Percentiles rank a stretch among this genome's conserved stretches.
Conservation (phyloP, 2,329 filamentous ascomycete species). For the Aspergillus transmontanensis region DNA sequence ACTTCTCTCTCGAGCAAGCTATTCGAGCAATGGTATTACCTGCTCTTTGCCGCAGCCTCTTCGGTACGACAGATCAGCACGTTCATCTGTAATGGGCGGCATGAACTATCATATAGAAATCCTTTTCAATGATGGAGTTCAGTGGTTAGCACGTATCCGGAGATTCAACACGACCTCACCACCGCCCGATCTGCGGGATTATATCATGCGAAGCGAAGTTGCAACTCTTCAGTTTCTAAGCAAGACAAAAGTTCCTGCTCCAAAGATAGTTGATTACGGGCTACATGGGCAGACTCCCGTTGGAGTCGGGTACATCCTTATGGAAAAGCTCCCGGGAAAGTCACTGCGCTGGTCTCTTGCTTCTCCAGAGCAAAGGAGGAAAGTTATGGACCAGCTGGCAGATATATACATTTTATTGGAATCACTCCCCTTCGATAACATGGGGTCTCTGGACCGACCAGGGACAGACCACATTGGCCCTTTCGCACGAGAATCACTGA, state of each 20-base stretch:
- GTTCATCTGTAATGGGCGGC: conserved; percentile 46
- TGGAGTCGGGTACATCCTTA: conserved; percentile 46
- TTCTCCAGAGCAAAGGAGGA: conserved; percentile 36
- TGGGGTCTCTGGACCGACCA: conserved; percentile 39
- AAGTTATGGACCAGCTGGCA: conserved; percentile 42
- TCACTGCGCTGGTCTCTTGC: conserved; percentile 41
- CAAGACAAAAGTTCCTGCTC: conserved; percentile 39
- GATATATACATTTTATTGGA: conserved; percentile 45
- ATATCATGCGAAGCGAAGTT: conserved; percentile 45
- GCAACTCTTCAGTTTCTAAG: conserved; percentile 46
- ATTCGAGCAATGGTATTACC: conserved; percentile 37
- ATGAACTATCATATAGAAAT: conserved; percentile 51
- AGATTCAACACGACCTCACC: conserved; percentile 46
- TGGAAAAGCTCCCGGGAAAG: conserved; percentile 46
- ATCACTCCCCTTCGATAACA: conserved; percentile 38
- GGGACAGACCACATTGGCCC: conserved; percentile 33
- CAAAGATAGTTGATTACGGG: conserved; percentile 43
- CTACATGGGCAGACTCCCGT: conserved; percentile 38
- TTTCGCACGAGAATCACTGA: conserved; percentile 44
- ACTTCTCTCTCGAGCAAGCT: conserved; percentile 40
- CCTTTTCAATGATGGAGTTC: conserved; percentile 41
- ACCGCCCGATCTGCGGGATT: conserved; percentile 28
- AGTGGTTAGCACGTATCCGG: conserved; percentile 49
- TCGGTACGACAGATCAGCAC: conserved; percentile 38
- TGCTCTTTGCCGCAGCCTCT: conserved; percentile 40